phyloP scores from a whole-genome alignment of 2,329 filamentous ascomycete species.

The Capronia epimyces region DNA sequence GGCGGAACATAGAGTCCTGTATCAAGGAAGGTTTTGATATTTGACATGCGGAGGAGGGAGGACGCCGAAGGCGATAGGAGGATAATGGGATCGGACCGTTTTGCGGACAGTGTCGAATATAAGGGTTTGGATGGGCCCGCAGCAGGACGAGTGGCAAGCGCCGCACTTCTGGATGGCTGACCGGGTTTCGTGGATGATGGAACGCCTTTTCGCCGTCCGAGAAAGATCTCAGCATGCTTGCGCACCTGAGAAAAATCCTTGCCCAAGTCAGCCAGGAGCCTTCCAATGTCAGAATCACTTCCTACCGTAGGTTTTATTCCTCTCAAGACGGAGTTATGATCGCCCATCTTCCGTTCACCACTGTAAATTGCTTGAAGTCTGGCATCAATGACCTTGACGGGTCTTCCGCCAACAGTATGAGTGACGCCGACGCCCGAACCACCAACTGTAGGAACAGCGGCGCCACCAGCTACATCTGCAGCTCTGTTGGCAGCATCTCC shows the following conservation, averaged over 20 bases:
- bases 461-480: slow-evolving; percentile 49
- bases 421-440: slow-evolving; percentile 39
- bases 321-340: slow-evolving; percentile 80
- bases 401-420: slow-evolving; percentile 37
- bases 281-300: slow-evolving; percentile 2
- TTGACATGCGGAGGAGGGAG: slow-evolving; percentile 87
- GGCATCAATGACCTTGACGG: slow-evolving; percentile 70
- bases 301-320: slow-evolving; percentile 83
- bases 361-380: slow-evolving; percentile 82
- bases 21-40: slow-evolving; percentile 90
- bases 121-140: slow-evolving; percentile 22
- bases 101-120: slow-evolving; percentile 34
- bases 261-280: slow-evolving; percentile 11
- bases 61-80: slow-evolving; percentile 93
- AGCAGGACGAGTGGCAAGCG: slow-evolving; percentile 24
- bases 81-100: slow-evolving; percentile 76
- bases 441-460: slow-evolving; percentile 38
- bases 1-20: slow-evolving; percentile 74
- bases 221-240: slow-evolving; percentile 74
- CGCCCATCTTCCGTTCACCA: slow-evolving; percentile 83
- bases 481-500: slow-evolving; percentile 43
- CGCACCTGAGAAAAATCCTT: slow-evolving; percentile 93
- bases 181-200: slow-evolving; percentile 37
- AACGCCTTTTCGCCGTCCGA: slow-evolving; percentile 50
- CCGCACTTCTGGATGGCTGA: slow-evolving; percentile 17